Base-by-base conservation (phyloP, 2,329 filamentous ascomycete genomes). In the Dissoconium aciculare region DNA sequence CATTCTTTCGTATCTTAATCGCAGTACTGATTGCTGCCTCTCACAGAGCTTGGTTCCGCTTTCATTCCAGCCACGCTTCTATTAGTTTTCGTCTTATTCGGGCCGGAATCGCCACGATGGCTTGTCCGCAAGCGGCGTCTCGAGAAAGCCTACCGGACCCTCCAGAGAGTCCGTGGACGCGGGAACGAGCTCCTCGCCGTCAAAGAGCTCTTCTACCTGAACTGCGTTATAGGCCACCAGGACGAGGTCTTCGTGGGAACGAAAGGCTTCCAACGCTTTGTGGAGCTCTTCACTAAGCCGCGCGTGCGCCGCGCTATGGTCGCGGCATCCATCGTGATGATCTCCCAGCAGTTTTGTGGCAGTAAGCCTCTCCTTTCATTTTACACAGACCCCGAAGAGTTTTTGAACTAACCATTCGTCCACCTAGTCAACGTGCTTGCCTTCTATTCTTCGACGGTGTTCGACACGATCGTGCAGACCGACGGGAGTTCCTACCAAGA, bases 51-150 rank as follows among this genome's bases (percentile, higher is more conserved):
- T 5, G 72, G 64, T 6, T 74, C 72, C 2, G 71, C 75, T 2
- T 71, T 77, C 29, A 66, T 77, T 19, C 74, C 74, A 1, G 71
- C 73, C 0, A 52, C 79, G 2, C 71, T 73, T 5, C 56, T 79
- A 4, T 48, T 74, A 6, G 11, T 68, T 5, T 59, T 65, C 26
- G 57, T 76, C 15, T 78, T 59, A 40, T 63, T 74, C 16, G 36
- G 35, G 14, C 45, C 35, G 14, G 47, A 50, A 29, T 43, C 39
- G 4, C 41, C 49, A n/a, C 34, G 41, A 4, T 52, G 44, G 41
- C 33, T 41, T 6, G 36, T 50, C 17, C 48, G 49, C 31, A 37
- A 43, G 16, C 34, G 34, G 3, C 38, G 34, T 12, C 43, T 43
- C 16, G 26, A 32, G 9, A 31, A 40, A 17, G 48, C 49, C 1